These are phyloP conservation scores for Boletus barrowsii DNA, from an alignment of 768 basidiomycete species.

Conservation along the genomic window DNA sequence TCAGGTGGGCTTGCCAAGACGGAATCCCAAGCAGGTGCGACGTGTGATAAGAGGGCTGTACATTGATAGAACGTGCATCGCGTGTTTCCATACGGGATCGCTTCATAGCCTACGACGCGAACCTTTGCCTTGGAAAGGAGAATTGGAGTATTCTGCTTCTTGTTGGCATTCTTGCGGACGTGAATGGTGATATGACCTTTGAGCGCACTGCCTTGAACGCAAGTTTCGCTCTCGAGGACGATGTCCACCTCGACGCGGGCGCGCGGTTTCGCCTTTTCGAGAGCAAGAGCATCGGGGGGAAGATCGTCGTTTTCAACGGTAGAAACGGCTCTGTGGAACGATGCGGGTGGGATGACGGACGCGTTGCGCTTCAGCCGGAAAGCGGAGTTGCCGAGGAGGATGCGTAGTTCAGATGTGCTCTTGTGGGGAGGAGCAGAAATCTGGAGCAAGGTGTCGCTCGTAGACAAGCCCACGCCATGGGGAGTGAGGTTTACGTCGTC, in stretches of 20 bases:
- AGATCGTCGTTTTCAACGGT: conserved; percentile 5
- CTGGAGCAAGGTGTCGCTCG: conserved; percentile 53
- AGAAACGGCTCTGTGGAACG: conserved; percentile 6
- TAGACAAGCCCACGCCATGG: conserved; percentile 33
- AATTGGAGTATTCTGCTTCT: conserved; percentile 48
- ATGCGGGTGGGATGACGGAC: conserved; percentile 35
- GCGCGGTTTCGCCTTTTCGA: conserved; percentile 71
- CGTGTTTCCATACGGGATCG: conserved; percentile 50
- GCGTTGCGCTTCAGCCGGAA: conserved; percentile 56
- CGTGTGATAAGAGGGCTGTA: conserved; percentile 50
- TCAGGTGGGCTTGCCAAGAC: conserved; percentile 48
- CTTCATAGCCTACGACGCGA: conserved; percentile 83
- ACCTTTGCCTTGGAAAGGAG: conserved; percentile 74
- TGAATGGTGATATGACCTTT: conserved; percentile 67
- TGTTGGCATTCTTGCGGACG: conserved; percentile 53
- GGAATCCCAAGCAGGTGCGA: conserved; percentile 43
- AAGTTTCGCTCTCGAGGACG: conserved; percentile 66
- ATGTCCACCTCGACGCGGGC: conserved; percentile 84
- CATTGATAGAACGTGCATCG: conserved; percentile 82
- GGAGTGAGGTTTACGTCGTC: conserved; percentile 6
- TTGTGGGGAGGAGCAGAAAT: conserved; percentile 46
- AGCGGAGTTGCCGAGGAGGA: conserved; percentile 59
- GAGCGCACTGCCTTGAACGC: conserved; percentile 76
- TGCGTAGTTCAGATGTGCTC: conserved; percentile 55
- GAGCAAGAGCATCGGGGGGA: conserved; percentile 34